Evolutionary conservation across 106 monocot genomes (phyloP).

Genomic region (Dendrobium catenatum): DNA sequence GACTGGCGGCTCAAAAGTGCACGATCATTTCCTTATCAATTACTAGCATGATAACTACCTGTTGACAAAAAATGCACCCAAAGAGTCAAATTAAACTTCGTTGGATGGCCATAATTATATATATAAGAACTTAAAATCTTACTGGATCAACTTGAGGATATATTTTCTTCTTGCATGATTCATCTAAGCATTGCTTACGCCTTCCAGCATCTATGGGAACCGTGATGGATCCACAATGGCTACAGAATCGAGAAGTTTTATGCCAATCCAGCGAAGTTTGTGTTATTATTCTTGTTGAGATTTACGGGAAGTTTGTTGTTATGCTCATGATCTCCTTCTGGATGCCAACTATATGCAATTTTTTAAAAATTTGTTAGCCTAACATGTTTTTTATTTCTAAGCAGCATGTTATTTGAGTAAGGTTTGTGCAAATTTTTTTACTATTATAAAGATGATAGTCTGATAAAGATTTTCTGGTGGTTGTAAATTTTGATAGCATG

Average conservation of each 20-base stretch:
- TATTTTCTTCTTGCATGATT: slow-evolving; percentile 70
- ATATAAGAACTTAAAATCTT: slow-evolving; percentile 9
- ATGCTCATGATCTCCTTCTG: too few species aligned
- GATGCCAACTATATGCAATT: too few species aligned
- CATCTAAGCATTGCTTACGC: slow-evolving; percentile 72
- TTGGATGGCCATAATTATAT: background rate
- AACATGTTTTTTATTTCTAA: too few species aligned
- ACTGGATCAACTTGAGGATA: slow-evolving; percentile 95
- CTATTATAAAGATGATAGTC: too few species aligned
- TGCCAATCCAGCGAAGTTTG: slow-evolving; percentile 72
- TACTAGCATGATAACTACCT: slow-evolving; percentile 98
- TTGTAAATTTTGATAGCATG: too few species aligned
- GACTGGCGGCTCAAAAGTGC: slow-evolving; percentile 87
- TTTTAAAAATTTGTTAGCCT: too few species aligned
- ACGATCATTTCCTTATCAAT: slow-evolving; percentile 83
- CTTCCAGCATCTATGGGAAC: slow-evolving; percentile 59
- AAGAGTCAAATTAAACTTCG: background rate
- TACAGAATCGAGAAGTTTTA: slow-evolving; percentile 60
- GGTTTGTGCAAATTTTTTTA: too few species aligned
- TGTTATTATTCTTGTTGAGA: too few species aligned
- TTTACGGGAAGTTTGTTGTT: too few species aligned
- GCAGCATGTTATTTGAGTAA: too few species aligned
- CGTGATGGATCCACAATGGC: slow-evolving; percentile 56
- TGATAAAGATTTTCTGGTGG: too few species aligned
- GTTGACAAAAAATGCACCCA: slow-evolving; percentile 5